Percentiles rank a stretch among this genome's conserved stretches.
phyloP scores from a whole-genome alignment of 371 early-diverging fungal species.

The Mortierella sp. region DNA sequence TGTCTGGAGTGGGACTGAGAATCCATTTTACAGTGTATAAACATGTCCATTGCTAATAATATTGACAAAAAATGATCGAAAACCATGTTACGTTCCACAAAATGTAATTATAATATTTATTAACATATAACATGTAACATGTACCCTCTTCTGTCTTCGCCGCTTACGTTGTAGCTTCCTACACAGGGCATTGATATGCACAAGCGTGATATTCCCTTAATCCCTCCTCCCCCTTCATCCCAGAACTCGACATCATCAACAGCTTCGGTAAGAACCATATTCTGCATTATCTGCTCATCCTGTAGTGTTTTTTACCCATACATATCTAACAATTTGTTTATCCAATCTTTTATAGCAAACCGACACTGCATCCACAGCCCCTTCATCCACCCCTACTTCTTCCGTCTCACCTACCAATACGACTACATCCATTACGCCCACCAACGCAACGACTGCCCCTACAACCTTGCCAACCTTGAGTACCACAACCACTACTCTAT shows the following conservation, averaged over 20 bases:
- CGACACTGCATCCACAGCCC: not conserved
- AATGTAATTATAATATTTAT: not conserved
- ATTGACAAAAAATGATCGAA: not conserved
- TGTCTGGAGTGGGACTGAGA: no score
- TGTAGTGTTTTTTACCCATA: not conserved
- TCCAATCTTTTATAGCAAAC: not conserved
- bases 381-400: not conserved
- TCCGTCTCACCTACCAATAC: not conserved
- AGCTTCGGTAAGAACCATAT: not conserved
- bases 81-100: not conserved
- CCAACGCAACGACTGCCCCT: not conserved
- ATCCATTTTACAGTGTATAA: no score
- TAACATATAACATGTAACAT: not conserved
- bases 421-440: not conserved
- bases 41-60: no score
- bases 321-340: not conserved
- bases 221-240: not conserved
- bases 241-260: not conserved
- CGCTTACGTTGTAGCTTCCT: slow-evolving; percentile 17
- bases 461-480: not conserved
- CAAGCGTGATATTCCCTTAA: not conserved
- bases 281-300: not conserved
- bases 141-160: not conserved
- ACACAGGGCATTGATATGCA: not conserved
- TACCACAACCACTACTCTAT: not conserved